Conservation (phyloP, 768 basidiomycete species). For the Boletus insuetus region DNA sequence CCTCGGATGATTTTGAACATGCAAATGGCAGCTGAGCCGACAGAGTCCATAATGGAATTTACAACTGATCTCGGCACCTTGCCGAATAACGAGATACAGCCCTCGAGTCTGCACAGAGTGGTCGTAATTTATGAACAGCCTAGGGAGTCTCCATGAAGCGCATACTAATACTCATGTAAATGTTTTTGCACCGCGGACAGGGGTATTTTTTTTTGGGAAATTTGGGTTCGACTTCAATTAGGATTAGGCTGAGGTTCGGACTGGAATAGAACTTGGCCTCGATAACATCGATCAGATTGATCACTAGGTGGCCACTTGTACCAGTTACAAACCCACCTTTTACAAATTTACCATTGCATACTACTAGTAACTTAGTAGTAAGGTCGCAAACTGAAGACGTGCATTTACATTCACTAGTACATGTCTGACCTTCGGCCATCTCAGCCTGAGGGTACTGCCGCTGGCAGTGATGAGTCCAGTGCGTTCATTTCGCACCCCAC, state of each 20-base stretch:
- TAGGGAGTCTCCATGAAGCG: neutral
- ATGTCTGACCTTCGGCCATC: neutral
- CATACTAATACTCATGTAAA: neutral
- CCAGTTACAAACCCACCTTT: too few species aligned
- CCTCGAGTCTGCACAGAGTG: neutral
- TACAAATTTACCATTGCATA: too few species aligned
- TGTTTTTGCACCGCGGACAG: too few species aligned
- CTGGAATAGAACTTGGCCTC: too few species aligned
- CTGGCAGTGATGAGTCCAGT: neutral
- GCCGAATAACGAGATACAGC: neutral
- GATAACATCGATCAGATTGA: too few species aligned
- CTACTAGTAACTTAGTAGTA: too few species aligned
- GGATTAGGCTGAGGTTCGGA: too few species aligned
- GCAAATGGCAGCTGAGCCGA: constrained; percentile 9
- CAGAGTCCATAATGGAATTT: constrained; percentile 7
- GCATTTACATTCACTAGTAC: too few species aligned
- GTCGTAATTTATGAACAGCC: neutral
- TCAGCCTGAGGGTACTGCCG: neutral
- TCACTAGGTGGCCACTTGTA: too few species aligned
- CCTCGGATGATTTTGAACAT: constrained; percentile 22
- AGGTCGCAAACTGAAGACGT: too few species aligned
- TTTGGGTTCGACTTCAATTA: too few species aligned
- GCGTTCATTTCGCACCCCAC: neutral
- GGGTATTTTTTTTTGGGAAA: too few species aligned
- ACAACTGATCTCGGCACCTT: constrained; percentile 3